A percentile compares a stretch with the other conserved stretches of the same genome.
Conservation (phyloP, 495 filamentous ascomycete species). For the Parathielavia hyrcaniae region DNA sequence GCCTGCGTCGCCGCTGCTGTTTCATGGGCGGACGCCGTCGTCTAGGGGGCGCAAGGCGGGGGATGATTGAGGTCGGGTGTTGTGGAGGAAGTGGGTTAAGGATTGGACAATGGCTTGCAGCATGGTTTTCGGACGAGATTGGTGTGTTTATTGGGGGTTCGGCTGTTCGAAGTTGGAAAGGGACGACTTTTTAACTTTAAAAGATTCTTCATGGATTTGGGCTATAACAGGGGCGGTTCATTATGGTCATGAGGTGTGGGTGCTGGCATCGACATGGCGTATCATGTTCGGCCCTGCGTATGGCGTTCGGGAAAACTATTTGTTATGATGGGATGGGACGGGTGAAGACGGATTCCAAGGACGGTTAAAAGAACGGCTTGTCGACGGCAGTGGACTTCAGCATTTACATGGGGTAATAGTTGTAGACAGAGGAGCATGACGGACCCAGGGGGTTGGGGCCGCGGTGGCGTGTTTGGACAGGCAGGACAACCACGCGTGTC, state of each 20-base stretch:
- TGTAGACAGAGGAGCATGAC: constrained; percentile 3
- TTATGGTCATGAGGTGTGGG: no score
- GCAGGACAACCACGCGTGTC: neutral
- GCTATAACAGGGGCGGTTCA: no score
- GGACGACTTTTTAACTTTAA: no score
- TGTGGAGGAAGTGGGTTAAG: neutral
- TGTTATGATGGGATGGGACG: no score
- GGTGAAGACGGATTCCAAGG: neutral
- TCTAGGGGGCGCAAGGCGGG: constrained; percentile 34
- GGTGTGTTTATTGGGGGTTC: neutral
- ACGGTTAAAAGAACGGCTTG: neutral
- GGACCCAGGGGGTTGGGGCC: constrained; percentile 8
- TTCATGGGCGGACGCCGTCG: constrained; percentile 44
- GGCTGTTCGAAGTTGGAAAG: no score
- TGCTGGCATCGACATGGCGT: no score
- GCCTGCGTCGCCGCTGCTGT: constrained; percentile 56
- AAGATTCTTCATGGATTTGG: no score
- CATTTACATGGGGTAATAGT: constrained; percentile 4
- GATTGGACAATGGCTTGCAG: neutral
- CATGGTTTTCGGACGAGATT: neutral
- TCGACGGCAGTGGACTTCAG: neutral
- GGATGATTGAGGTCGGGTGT: constrained; percentile 31
- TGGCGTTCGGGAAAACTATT: no score
- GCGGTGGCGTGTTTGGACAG: neutral
- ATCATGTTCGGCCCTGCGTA: no score